Percentiles rank a stretch among this genome's conserved stretches.
Evolutionary conservation across 306 rosid species (phyloP).

Genomic region (Trifolium subterraneum): DNA sequence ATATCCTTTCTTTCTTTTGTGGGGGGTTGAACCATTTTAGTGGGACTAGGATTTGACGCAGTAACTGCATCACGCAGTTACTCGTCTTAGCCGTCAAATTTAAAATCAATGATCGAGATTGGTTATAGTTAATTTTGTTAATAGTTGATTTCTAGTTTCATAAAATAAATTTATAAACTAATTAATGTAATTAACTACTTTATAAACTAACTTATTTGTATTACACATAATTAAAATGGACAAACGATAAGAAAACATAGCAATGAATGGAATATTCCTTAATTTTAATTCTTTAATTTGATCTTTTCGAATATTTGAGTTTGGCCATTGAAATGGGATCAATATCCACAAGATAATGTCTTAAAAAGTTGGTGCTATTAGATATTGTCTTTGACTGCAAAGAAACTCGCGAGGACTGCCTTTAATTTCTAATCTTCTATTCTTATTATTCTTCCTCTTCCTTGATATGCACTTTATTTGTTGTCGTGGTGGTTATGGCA

Average conservation of each 20-base stretch:
- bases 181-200: no score
- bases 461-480: not conserved
- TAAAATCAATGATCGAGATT: no score
- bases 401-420: constrained; percentile 15
- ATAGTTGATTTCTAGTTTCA: no score
- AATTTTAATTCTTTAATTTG: constrained; percentile 38
- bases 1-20: no score
- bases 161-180: no score
- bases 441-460: not conserved
- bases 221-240: not conserved
- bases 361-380: constrained; percentile 30
- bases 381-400: constrained; percentile 44
- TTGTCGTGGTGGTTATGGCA: constrained; percentile 24
- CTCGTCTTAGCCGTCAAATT: no score
- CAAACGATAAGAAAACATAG: not conserved
- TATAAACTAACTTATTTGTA: no score
- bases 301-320: constrained; percentile 35
- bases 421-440: not conserved
- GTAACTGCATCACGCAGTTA: no score
- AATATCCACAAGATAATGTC: constrained; percentile 23
- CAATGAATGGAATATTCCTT: constrained; percentile 19
- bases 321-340: constrained; percentile 53
- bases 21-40: no score
- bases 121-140: no score
- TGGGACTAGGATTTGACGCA: no score